Evolutionary conservation across 306 rosid species (phyloP), one percentile per base, ranked within the genome.

Genomic region (Vachellia pachyceras): DNA sequence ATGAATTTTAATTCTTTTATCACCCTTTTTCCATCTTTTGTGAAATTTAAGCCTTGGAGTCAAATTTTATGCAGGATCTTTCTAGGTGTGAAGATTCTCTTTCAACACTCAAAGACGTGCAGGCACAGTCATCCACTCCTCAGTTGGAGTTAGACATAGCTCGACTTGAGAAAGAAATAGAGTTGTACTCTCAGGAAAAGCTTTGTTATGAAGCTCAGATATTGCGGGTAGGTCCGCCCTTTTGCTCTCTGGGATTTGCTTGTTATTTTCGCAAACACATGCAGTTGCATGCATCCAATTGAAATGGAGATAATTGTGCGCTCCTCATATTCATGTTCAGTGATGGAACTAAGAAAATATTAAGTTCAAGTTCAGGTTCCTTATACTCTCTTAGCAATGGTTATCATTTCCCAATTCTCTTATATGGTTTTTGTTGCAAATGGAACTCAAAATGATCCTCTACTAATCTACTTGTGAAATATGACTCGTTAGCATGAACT

Each of bases 141-240:
- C 91, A 88, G 61, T 46, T 88, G 57, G 88, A 88, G 50, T 61
- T 46, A 78, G 97, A 94, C 73, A 85, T 96, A 88, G 77, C 91
- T 80, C 94, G 92, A 68, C 94, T 96, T 72, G 99, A 96, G 89
- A 92, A 96, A 84, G 94, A 93, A 79, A 80, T 96, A 73, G 99
- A 96, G 88, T n/a, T 61, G 77, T 87, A 85, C 81, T 88, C 97
- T 5, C 99, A 93, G 77, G 98, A 96, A 86, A 96, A 91, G 80
- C 88, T 90, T 49, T 96, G 97, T 84, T 85, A 86, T 77, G 99
- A 96, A 92, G 99, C 99, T 86, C 98, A 92, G 81, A 90, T 96
- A 80, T 78, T 96, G 80, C 89, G 95, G 94, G 99, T 96, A 84
- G 68, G 82, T 77, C 82, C 40, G n/a, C 64, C 39, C 14, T 22